Conservation (phyloP, 2,329 filamentous ascomycete genomes). For the Pseudogymnoascus destructans region DNA sequence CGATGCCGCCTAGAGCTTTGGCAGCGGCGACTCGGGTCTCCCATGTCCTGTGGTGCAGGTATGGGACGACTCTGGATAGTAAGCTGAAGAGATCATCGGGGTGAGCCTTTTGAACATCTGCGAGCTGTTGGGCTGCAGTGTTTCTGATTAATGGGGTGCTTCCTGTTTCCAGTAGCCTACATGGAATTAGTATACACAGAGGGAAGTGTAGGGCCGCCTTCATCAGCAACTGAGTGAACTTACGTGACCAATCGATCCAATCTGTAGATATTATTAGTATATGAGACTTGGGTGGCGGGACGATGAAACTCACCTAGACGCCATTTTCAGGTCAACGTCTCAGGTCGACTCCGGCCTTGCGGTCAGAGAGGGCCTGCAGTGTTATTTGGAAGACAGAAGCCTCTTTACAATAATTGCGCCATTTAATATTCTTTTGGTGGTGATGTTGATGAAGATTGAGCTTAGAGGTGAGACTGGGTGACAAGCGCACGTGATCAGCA, state of each 20-base stretch:
- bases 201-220: neutral
- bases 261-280: constrained; percentile 34
- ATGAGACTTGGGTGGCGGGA: neutral
- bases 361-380: constrained; percentile 2
- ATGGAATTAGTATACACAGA: constrained; percentile 14
- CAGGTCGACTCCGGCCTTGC: constrained; percentile 1
- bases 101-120: constrained; percentile 95
- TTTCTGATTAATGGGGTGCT: constrained; percentile 93
- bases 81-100: constrained; percentile 96
- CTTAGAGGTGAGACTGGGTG: neutral
- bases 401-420: constrained; percentile 8
- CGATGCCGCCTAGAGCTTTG: constrained; percentile 87
- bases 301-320: constrained; percentile 24
- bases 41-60: constrained; percentile 90
- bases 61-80: constrained; percentile 85
- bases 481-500: neutral
- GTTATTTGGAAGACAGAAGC: neutral
- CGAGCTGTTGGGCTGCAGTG: constrained; percentile 90
- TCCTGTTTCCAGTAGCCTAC: constrained; percentile 86
- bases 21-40: constrained; percentile 88
- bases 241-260: constrained; percentile 79
- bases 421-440: neutral
- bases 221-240: constrained; percentile 30
- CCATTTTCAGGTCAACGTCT: constrained; percentile 19
- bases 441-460: neutral